Percentiles rank a stretch among this genome's conserved stretches.
Conservation (phyloP, 495 filamentous ascomycete genomes). For the Aspergillus sclerotioniger region DNA sequence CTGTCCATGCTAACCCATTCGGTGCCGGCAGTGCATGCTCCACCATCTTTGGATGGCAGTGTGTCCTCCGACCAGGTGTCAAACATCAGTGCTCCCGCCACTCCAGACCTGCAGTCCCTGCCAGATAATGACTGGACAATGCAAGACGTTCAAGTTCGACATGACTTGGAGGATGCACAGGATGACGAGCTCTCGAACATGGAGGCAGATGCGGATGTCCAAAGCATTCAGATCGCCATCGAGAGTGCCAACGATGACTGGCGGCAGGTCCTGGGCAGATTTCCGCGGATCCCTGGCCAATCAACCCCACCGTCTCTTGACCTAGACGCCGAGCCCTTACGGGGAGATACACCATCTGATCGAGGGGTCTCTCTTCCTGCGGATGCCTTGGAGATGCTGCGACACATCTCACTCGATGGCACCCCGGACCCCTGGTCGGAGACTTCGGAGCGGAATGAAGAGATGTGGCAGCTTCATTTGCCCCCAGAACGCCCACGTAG, state of each 20-base stretch:
- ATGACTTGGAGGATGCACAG: conserved; percentile 20
- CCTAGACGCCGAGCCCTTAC: conserved; percentile 28
- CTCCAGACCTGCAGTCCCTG: conserved; percentile 65
- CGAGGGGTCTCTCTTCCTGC: conserved; percentile 72
- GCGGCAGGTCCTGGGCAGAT: conserved; percentile 38
- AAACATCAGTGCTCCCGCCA: conserved; percentile 72
- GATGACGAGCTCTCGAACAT: conserved; percentile 2
- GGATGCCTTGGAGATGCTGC: conserved; percentile 72
- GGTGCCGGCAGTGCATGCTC: conserved; percentile 71
- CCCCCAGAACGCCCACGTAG: conserved; percentile 34
- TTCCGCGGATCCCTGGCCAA: conserved; percentile 34
- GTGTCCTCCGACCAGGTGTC: conserved; percentile 81
- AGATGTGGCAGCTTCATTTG: conserved; percentile 43
- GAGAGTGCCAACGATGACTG: conserved; percentile 38
- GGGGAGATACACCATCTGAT: conserved; percentile 49
- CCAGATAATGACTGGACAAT: conserved; percentile 47
- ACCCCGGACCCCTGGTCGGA: conserved; percentile 44
- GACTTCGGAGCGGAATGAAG: conserved; percentile 47
- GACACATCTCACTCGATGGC: conserved; percentile 64
- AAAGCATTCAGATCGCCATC: conserved; percentile 36
- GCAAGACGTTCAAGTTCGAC: conserved; percentile 35
- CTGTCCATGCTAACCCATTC: conserved; percentile 64
- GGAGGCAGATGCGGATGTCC: conserved; percentile 20
- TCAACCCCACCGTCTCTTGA: conserved; percentile 18
- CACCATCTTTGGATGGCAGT: conserved; percentile 87